phyloP scores from a whole-genome alignment of 306 rosid genomes.

The Pyrus communis region DNA sequence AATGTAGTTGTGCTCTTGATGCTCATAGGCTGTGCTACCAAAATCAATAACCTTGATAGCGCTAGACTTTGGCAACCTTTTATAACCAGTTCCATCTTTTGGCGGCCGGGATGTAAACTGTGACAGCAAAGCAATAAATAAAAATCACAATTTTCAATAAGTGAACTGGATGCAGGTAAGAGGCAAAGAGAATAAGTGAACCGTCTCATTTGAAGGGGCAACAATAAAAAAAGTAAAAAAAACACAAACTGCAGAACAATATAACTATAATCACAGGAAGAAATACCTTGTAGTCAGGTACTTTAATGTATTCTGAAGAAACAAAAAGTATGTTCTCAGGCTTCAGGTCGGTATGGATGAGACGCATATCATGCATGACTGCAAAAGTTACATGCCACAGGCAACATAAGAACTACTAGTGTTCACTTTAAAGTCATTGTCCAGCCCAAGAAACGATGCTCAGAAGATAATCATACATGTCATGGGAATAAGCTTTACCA shows the following conservation, averaged over 20 bases:
- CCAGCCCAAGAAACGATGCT: neutral
- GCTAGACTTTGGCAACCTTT: conserved; percentile 74
- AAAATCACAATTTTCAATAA: neutral
- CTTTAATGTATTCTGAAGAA: conserved; percentile 58
- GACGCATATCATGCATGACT: conserved; percentile 77
- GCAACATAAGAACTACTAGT: neutral
- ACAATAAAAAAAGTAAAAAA: neutral
- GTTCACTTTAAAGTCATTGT: neutral
- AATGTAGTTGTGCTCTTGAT: conserved; percentile 64
- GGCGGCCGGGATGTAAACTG: conserved; percentile 61
- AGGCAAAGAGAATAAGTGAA: neutral
- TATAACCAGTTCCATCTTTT: conserved; percentile 37
- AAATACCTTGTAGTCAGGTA: conserved; percentile 52
- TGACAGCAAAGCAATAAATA: neutral
- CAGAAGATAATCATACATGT: neutral
- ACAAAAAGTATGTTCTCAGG: conserved; percentile 75
- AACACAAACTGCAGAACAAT: neutral
- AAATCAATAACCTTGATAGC: conserved; percentile 84
- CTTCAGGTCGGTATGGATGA: conserved; percentile 81
- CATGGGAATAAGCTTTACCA: neutral
- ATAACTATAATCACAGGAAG: neutral
- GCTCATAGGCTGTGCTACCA: conserved; percentile 74
- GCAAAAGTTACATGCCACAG: conserved; percentile 21
- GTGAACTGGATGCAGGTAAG: neutral
- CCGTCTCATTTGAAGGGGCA: neutral